phyloP scores from a whole-genome alignment of 257 asterid species.

The Oldenlandia corymbosa region DNA sequence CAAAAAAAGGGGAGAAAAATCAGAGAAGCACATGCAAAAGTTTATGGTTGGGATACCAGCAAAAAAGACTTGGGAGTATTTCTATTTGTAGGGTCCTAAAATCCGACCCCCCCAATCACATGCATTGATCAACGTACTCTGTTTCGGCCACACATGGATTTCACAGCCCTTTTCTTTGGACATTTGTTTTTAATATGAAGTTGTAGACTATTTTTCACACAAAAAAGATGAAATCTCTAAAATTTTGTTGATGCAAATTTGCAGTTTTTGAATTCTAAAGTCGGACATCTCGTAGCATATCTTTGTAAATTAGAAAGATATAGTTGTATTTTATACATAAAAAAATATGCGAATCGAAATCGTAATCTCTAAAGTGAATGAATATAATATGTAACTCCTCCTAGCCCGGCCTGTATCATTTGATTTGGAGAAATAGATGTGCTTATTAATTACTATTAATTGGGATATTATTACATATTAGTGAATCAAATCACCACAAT shows the following conservation, averaged over 20 bases:
- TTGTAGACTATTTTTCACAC: background rate
- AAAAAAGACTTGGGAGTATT: constrained; percentile 6
- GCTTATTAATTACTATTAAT: too few species aligned
- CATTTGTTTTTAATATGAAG: background rate
- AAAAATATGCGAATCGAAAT: too few species aligned
- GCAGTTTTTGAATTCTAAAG: too few species aligned
- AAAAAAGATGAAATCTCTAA: background rate
- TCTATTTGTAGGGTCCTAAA: constrained; percentile 20
- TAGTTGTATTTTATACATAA: too few species aligned
- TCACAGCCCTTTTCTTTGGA: background rate
- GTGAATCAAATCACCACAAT: too few species aligned
- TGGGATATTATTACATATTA: too few species aligned
- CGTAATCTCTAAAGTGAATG: too few species aligned
- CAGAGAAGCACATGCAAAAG: constrained; percentile 17
- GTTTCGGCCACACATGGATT: constrained; percentile 8
- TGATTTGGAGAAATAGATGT: too few species aligned
- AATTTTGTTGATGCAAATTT: background rate
- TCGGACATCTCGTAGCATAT: too few species aligned
- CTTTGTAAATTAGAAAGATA: too few species aligned
- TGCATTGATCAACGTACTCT: constrained; percentile 10
- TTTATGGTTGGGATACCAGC: constrained; percentile 20
- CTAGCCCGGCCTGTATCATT: too few species aligned
- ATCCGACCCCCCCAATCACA: constrained; percentile 18
- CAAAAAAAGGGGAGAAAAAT: background rate
- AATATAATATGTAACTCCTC: too few species aligned